Percentiles rank a stretch among this genome's conserved stretches.
phyloP scores from a whole-genome alignment of 2,329 filamentous ascomycete genomes.

The Neofusicoccum umdonicola region DNA sequence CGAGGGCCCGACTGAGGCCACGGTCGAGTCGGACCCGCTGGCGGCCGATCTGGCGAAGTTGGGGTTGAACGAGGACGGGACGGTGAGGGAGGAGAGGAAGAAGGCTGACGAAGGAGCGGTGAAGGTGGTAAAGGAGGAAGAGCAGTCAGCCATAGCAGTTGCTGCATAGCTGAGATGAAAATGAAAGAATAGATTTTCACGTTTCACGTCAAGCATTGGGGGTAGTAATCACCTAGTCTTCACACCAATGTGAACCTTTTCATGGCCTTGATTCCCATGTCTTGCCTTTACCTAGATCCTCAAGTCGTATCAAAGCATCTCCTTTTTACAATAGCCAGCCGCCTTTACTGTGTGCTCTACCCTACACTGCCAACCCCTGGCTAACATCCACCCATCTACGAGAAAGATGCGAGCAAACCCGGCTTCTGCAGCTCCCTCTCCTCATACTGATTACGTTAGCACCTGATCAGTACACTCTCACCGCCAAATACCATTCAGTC shows the following conservation, averaged over 20 bases:
- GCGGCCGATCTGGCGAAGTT: conserved; percentile 44
- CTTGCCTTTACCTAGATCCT: neutral
- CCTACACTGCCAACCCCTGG: too few species aligned
- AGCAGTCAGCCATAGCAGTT: neutral
- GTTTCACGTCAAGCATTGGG: too few species aligned
- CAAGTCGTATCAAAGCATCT: neutral
- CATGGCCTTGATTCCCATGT: neutral
- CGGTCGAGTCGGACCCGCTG: conserved; percentile 47
- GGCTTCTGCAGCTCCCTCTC: neutral
- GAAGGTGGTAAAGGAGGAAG: neutral
- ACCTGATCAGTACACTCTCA: neutral
- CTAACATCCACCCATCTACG: neutral
- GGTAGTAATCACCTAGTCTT: too few species aligned
- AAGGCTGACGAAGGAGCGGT: neutral
- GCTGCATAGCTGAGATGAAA: neutral
- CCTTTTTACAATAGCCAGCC: neutral
- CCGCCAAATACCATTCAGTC: conserved; percentile 44
- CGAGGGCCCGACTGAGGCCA: conserved; percentile 68
- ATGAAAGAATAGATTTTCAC: neutral
- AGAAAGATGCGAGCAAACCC: neutral
- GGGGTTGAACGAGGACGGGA: conserved; percentile 13
- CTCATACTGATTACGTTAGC: neutral
- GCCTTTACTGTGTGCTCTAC: neutral
- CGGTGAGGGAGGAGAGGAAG: neutral
- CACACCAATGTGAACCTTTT: too few species aligned